Conservation (phyloP, 305 asterid genomes). For the Withania somnifera region DNA sequence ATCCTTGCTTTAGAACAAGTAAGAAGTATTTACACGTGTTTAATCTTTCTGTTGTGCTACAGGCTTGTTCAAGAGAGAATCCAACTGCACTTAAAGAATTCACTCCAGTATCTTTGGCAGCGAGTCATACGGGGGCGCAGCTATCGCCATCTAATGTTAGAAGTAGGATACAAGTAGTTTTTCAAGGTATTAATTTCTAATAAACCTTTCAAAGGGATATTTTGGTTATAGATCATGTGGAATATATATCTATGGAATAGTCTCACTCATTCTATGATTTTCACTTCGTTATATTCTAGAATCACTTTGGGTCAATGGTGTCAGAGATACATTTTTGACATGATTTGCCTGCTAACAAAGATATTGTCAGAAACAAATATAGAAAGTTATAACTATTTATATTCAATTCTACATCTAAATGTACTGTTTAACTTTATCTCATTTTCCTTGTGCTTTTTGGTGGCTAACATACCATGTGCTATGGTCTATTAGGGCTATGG, state of each 20-base stretch:
- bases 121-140: slow-evolving; percentile 73
- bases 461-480: not conserved
- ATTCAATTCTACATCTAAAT: not conserved
- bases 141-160: slow-evolving; percentile 74
- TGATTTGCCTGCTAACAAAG: not conserved
- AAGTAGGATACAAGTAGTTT: slow-evolving; percentile 5
- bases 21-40: slow-evolving; percentile 3
- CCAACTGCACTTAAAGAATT: slow-evolving; percentile 30
- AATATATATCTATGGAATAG: not conserved
- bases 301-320: not conserved
- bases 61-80: slow-evolving; percentile 87
- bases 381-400: not conserved
- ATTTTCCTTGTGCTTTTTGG: not conserved
- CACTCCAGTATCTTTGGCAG: slow-evolving; percentile 58
- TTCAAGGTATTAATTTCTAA: not conserved
- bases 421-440: not conserved
- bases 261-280: not conserved
- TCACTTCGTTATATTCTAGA: not conserved
- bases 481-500: not conserved
- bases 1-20: not conserved
- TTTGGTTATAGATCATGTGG: not conserved
- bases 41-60: slow-evolving; percentile 20
- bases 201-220: not conserved
- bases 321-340: not conserved
- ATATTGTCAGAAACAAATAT: not conserved